Evolutionary conservation across 176 grass and related monocot species (phyloP), one percentile per base, ranked within the genome.

Genomic region (Musa acuminata): DNA sequence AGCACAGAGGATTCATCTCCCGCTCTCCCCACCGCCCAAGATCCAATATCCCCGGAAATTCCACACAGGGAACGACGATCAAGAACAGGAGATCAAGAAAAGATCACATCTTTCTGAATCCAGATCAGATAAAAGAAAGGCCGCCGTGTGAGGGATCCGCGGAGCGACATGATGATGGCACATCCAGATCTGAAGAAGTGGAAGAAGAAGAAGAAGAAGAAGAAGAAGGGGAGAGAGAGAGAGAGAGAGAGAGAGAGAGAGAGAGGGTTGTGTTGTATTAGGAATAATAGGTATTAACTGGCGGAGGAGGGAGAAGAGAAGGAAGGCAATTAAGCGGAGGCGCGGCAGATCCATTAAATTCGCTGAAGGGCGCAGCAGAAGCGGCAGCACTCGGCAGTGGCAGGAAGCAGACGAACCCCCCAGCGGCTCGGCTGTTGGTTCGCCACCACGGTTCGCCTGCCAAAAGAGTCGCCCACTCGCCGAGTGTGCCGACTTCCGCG

Each of bases 331-430:
- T 55, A 62, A 43, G 77, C 13, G 24, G 16, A 50, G 26, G 14
- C 64, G 67, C 77, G 74, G 64, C 1, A 64, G 79, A 85, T 85
- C 83, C 78, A 85, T 85, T 85, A 85, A 85, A 80, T 80, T 81
- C 83, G 74, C 73, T 85, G 74, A 77, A 55, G 58, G 60, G 58
- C 66, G 66, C 75, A 77, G 82, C 67, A 71, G 77, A 54, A 21
- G 49, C 67, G 48, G 67, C 35, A 48, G 64, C 64, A 20, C 63
- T 20, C 35, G 35, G 49, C 66, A 58, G 64, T 64, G n/a, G 50
- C 64, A 78, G 76, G 24, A 43, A 43, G 51, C 50, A 55, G 16
- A 21, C 4, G 27, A 22, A 16, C 23, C 20, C 20, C 13, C 63
- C 21, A 11, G 63, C 21, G 11, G 67, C 49, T 70, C 48, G 43